A percentile compares a stretch with the other conserved stretches of the same genome.
Evolutionary conservation across 164 flowering plant genomes (phyloP).

Genomic region (Echeveria elegans): DNA sequence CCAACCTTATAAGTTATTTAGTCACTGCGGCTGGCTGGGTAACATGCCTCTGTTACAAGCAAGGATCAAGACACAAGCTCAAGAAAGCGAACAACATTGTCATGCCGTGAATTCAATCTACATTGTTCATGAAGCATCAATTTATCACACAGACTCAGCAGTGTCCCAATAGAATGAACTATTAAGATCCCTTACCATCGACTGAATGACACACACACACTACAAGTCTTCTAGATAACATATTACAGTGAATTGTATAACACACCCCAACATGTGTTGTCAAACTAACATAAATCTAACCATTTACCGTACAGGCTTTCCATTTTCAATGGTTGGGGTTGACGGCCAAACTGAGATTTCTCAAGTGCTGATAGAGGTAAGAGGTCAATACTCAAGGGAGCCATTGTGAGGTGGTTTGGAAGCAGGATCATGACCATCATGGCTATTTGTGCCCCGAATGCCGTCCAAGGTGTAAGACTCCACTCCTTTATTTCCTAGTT

Average conservation of each 20-base stretch:
- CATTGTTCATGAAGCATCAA: background rate
- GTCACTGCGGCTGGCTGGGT: too few species aligned
- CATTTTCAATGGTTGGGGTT: background rate
- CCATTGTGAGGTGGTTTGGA: background rate
- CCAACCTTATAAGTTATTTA: too few species aligned
- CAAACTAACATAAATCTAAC: background rate
- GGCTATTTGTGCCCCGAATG: background rate
- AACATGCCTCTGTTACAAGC: too few species aligned
- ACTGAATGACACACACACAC: background rate
- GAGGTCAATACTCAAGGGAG: background rate
- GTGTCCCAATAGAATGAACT: background rate
- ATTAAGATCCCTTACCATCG: background rate
- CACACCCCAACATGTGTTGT: background rate
- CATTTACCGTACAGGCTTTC: background rate
- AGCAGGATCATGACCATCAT: background rate
- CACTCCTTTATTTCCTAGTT: slow-evolving; percentile 42
- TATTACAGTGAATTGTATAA: background rate
- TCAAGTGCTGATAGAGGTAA: background rate
- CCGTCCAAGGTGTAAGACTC: slow-evolving; percentile 26
- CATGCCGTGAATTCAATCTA: too few species aligned
- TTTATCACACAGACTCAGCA: background rate
- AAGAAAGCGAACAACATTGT: too few species aligned
- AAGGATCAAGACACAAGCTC: too few species aligned
- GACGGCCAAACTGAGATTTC: background rate
- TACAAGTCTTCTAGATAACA: background rate